Conservation (phyloP, 345 rosid species). For the Schrenkiella parvula region DNA sequence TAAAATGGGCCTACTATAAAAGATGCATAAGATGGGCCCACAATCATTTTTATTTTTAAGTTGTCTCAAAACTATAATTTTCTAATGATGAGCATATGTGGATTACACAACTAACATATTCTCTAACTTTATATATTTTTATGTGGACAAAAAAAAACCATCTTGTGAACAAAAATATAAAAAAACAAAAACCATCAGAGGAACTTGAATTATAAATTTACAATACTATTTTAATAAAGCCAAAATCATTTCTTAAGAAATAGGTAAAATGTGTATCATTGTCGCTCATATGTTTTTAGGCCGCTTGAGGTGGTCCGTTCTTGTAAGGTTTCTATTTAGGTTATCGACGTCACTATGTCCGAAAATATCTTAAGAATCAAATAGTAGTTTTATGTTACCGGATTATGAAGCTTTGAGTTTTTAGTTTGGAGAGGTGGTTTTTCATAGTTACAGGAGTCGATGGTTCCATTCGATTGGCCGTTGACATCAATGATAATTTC, state of each 20-base stretch:
- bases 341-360: no score
- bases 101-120: background rate
- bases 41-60: background rate
- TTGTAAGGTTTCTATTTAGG: no score
- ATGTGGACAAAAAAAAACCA: background rate
- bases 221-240: background rate
- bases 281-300: no score
- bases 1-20: conserved; percentile 5
- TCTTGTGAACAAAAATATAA: background rate
- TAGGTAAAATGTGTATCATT: no score
- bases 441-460: no score
- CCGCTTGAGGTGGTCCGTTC: no score
- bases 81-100: background rate
- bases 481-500: no score
- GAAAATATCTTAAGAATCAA: no score
- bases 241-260: background rate
- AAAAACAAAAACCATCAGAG: background rate
- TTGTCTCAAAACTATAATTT: background rate
- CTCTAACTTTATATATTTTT: background rate
- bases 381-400: no score
- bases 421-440: no score
- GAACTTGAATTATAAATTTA: background rate
- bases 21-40: background rate
- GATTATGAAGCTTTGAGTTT: no score
- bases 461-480: no score